Conservation (phyloP, 208 protist species). For the Acanthamoeba lenticulata region DNA sequence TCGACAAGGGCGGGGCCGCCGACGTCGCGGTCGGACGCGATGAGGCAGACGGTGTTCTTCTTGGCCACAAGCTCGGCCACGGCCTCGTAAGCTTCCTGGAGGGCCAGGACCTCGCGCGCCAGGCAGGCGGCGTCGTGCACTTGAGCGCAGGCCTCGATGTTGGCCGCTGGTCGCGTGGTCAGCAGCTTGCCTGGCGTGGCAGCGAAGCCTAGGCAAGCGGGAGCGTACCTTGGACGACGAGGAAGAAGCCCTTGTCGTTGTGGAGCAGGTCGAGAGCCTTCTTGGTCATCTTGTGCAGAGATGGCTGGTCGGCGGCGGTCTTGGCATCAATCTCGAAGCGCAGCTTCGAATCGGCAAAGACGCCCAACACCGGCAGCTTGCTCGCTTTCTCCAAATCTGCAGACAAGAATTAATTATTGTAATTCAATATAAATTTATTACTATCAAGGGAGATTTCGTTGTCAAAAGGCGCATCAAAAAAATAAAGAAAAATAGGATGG, state of each 20-base stretch:
- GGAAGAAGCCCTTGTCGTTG: constrained; percentile 32
- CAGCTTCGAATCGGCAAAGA: constrained; percentile 1
- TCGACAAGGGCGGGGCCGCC: neutral
- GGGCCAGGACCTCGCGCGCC: constrained; percentile 35
- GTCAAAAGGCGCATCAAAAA: neutral
- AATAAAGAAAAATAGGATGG: neutral
- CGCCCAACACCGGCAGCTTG: neutral
- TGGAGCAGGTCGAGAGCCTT: constrained; percentile 26
- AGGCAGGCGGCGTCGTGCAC: neutral
- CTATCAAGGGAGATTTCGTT: neutral
- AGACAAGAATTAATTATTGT: neutral
- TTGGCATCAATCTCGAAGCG: neutral
- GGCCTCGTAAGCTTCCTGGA: constrained; percentile 38
- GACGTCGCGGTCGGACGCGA: constrained; percentile 3
- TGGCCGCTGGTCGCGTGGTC: neutral
- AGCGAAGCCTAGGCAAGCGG: neutral
- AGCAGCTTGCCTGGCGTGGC: neutral
- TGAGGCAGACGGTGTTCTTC: constrained; percentile 29
- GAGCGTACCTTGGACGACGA: neutral
- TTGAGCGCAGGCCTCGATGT: neutral
- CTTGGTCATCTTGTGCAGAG: neutral
- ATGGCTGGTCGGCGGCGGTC: neutral
- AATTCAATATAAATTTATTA: neutral
- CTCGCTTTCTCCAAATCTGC: neutral
- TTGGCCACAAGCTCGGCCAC: constrained; percentile 9